phyloP scores from a whole-genome alignment of 1,139 yeast species.

The Taiozyma sp. region DNA sequence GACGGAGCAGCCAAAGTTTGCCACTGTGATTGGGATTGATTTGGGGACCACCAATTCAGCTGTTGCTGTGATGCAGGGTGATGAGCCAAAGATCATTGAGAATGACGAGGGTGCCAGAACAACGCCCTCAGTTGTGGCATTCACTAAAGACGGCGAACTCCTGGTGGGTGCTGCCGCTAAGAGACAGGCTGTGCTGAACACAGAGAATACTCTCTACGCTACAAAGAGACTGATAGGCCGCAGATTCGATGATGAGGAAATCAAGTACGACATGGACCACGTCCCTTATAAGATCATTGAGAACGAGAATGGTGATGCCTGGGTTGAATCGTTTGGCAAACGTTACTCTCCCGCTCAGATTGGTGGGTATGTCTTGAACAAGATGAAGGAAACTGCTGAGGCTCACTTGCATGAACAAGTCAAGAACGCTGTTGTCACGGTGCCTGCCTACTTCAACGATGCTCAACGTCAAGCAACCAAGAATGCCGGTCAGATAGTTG shows the following conservation, averaged over 20 bases:
- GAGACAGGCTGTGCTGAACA: constrained; percentile 60
- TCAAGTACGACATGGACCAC: constrained; percentile 50
- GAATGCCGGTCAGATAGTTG: constrained; percentile 61
- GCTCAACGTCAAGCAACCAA: constrained; percentile 77
- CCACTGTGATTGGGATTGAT: constrained; percentile 66
- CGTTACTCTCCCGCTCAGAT: constrained; percentile 51
- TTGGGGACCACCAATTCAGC: constrained; percentile 82
- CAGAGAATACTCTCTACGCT: constrained; percentile 66
- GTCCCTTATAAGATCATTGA: constrained; percentile 52
- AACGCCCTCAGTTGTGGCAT: constrained; percentile 70
- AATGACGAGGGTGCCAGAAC: constrained; percentile 66
- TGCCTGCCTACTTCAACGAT: constrained; percentile 77
- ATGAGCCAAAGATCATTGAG: constrained; percentile 52
- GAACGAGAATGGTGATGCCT: constrained; percentile 57
- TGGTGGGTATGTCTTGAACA: constrained; percentile 43
- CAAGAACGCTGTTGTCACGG: constrained; percentile 67
- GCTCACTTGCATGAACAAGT: constrained; percentile 35
- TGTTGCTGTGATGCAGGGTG: constrained; percentile 51
- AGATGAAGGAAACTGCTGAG: constrained; percentile 56
- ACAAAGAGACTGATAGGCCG: constrained; percentile 73
- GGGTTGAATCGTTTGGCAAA: constrained; percentile 31
- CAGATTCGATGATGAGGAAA: constrained; percentile 55
- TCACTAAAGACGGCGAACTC: constrained; percentile 35
- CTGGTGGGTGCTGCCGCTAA: constrained; percentile 62
- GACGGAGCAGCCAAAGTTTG: constrained; percentile 3